These are phyloP conservation scores for Talaromyces thailandensis DNA, from an alignment of 495 filamentous ascomycete species.

Conservation along the genomic window DNA sequence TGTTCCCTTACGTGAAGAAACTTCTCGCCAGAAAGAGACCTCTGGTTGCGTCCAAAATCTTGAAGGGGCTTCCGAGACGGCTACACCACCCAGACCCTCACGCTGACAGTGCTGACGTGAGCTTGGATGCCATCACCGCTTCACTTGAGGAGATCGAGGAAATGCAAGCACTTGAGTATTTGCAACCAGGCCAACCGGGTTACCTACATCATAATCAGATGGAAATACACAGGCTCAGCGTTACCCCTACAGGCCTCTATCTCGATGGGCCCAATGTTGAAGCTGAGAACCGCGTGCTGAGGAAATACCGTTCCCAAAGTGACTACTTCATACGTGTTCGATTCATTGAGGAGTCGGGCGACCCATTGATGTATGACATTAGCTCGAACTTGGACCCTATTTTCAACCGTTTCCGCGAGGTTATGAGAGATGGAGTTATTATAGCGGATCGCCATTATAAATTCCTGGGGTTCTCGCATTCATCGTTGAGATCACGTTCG, in stretches of 20 bases:
- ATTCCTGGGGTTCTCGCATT: slow-evolving; percentile 78
- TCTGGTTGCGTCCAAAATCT: background rate
- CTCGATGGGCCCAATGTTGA: slow-evolving; percentile 64
- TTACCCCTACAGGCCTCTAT: slow-evolving; percentile 61
- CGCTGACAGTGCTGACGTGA: slow-evolving; percentile 4
- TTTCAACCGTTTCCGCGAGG: slow-evolving; percentile 43
- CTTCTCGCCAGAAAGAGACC: slow-evolving; percentile 8
- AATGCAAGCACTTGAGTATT: background rate
- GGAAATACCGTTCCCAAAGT: slow-evolving; percentile 53
- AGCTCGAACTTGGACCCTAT: slow-evolving; percentile 43
- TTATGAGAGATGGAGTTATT: slow-evolving; percentile 45
- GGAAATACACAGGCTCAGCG: slow-evolving; percentile 49
- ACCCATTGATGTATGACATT: slow-evolving; percentile 48
- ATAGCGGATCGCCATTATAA: slow-evolving; percentile 55
- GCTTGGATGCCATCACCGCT: background rate
- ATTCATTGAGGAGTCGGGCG: slow-evolving; percentile 67
- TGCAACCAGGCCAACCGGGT: background rate
- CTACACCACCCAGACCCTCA: slow-evolving; percentile 4
- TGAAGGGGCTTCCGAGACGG: slow-evolving; percentile 4
- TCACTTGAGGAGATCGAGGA: slow-evolving; percentile 3
- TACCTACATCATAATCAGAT: slow-evolving; percentile 6
- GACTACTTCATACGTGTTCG: slow-evolving; percentile 62
- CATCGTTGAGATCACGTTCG: slow-evolving; percentile 45
- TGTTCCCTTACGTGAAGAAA: slow-evolving; percentile 23
- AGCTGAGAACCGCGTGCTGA: slow-evolving; percentile 62